Evolutionary conservation across 2,329 filamentous ascomycete species (phyloP), one percentile per base, ranked within the genome.

Genomic region (Fusarium sp.): DNA sequence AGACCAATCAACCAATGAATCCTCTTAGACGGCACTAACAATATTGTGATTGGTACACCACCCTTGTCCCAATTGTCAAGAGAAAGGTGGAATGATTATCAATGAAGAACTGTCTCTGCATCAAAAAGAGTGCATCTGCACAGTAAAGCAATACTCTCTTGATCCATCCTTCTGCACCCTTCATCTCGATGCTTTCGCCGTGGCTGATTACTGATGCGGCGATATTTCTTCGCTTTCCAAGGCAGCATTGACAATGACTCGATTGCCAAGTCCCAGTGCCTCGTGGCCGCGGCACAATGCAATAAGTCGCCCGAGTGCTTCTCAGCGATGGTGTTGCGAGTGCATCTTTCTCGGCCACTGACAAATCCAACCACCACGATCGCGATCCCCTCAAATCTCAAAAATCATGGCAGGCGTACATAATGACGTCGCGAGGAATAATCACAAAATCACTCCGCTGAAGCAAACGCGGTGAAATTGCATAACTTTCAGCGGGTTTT

Each of bases 21-120:
- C 4, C 4, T 17, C 1, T 11, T n/a, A 0, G 8, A 18, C 1
- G 0, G 10, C 20, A 55, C 51, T 55, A 55, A 28, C 51, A 55
- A 28, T 28, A 41, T 39, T 55, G 2, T 28, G 11, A 55, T 55
- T 55, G 35, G 51, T 6, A 8, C 8, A 41, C 2, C 8, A n/a
- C 24, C 51, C 51, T n/a, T n/a, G 51, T 54, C 18, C 5, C 5
- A n/a, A 6, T 10, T 55, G 35, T 55, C 51, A 41, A 41, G 11
- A n/a, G 24, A 55, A 53, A 41, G 35, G 51, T 35, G 51, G 51
- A 55, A 41, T 7, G 20, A 41, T 41, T 18, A 11, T 18, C 3
- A 55, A 28, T 8, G 35, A 28, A 17, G 20, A 39, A 2, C 14
- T 10, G 35, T 18, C 35, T 54, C 17, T 55, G 8, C 11, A 28